Base-by-base conservation (phyloP, 1,139 yeast species). In the Hyphopichia buzzinii region DNA sequence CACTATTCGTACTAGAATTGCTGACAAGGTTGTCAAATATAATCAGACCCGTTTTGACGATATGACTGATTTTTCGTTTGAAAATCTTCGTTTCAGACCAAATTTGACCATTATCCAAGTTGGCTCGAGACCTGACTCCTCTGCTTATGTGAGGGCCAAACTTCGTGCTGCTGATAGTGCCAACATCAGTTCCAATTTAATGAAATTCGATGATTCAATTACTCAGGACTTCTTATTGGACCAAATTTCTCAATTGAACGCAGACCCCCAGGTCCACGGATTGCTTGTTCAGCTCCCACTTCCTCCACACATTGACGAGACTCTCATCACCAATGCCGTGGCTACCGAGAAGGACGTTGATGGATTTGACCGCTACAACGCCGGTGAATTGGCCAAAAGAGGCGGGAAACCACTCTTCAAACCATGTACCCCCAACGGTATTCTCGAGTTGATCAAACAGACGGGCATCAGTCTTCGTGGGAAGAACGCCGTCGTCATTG, bases 401-500 rank as follows among this genome's bases (percentile, higher is more conserved):
- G 84, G 83, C 37, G 90, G 90, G n/a, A 56, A 61, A 16, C 88
- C 92, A 17, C 60, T 68, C 45, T 83, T 82, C 57, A 72, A 79
- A 46, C 94, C 94, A 30, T 84, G 94, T 56, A 84, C 94, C 10
- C 94, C 94, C 36, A 77, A 79, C 54, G 94, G 92, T 39, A 77
- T 83, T 39, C 77, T 84, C 57, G 81, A 79, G 52, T 64, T 84
- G 52, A 66, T 84, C 49, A 74, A 80, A 50, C 77, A 83, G 43
- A 77, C 86, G 17, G 79, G 82, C 3, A 64, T 80, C 33, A 61
- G 63, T 19, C 61, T 84, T 42, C 57, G 72, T 37, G 92, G 92
- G 37, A 80, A 82, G 48, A 74, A 76, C 49, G 92, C 88, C 2
- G 92, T 84, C 31, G 89, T 84, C 10, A 64, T 85, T 47, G 94